These are phyloP conservation scores for Penicillium sp. DNA, from an alignment of 2,329 filamentous ascomycete genomes.

Conservation along the genomic window DNA sequence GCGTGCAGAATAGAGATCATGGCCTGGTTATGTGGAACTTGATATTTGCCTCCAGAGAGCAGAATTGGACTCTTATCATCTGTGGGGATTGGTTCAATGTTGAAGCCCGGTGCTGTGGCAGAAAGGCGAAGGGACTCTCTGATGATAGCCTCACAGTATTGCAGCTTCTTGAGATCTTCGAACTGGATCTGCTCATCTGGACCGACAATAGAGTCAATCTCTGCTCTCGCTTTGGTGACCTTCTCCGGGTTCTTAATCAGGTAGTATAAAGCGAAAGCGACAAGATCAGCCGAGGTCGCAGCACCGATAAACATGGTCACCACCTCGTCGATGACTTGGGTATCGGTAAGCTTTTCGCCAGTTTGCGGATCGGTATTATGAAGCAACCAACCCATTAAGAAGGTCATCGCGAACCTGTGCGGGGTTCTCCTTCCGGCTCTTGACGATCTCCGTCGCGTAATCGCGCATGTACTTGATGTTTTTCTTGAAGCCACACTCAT, in stretches of 20 bases:
- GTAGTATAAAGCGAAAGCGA: constrained; percentile 66
- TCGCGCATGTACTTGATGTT: constrained; percentile 56
- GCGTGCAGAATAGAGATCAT: constrained; percentile 55
- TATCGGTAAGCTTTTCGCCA: constrained; percentile 56
- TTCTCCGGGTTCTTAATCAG: constrained; percentile 62
- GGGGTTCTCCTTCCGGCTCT: constrained; percentile 55
- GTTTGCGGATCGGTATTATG: constrained; percentile 62
- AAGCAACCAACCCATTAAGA: constrained; percentile 60
- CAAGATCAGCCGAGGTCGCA: constrained; percentile 67
- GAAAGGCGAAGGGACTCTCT: constrained; percentile 64
- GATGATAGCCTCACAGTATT: constrained; percentile 63
- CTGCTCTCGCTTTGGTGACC: constrained; percentile 62
- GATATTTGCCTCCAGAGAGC: constrained; percentile 61
- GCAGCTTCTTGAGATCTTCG: constrained; percentile 37
- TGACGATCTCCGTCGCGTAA: constrained; percentile 58
- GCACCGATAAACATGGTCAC: constrained; percentile 65
- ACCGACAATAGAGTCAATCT: constrained; percentile 57
- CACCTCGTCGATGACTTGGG: constrained; percentile 66
- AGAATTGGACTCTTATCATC: constrained; percentile 46
- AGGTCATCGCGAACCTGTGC: constrained; percentile 57
- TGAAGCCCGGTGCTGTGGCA: constrained; percentile 59
- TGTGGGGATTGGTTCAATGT: constrained; percentile 52
- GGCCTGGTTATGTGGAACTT: constrained; percentile 54
- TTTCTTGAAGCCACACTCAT: constrained; percentile 55
- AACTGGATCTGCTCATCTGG: constrained; percentile 12